Percentiles rank a stretch among this genome's conserved stretches.
Evolutionary conservation across 257 asterid species (phyloP).

Genomic region (Cordia subcordata): DNA sequence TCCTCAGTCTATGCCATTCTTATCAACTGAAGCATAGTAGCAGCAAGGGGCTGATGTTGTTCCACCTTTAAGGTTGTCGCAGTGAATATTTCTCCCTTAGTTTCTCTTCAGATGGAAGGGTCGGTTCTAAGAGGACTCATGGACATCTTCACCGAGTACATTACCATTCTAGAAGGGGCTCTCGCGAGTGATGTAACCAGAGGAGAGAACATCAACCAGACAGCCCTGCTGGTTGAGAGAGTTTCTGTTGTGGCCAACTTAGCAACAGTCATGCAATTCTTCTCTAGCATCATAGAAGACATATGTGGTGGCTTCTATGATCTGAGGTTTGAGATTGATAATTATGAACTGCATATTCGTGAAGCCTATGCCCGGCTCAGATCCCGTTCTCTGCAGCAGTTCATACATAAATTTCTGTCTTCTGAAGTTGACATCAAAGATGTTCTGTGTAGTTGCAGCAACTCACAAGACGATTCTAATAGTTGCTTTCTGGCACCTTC

Average conservation of each 20-base stretch:
- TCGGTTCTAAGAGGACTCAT: slow-evolving; percentile 47
- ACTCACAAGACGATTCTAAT: slow-evolving; percentile 30
- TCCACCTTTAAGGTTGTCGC: slow-evolving; percentile 29
- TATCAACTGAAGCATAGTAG: not conserved
- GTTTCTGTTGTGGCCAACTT: slow-evolving; percentile 52
- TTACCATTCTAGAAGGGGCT: slow-evolving; percentile 41
- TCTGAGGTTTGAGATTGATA: slow-evolving; percentile 45
- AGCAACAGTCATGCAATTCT: slow-evolving; percentile 39
- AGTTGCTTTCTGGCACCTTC: slow-evolving; percentile 40
- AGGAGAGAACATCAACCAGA: slow-evolving; percentile 26
- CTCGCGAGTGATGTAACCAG: slow-evolving; percentile 26
- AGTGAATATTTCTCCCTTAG: slow-evolving; percentile 46
- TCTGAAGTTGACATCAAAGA: slow-evolving; percentile 30
- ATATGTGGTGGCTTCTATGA: slow-evolving; percentile 33
- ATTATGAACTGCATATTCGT: slow-evolving; percentile 24
- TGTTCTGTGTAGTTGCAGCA: slow-evolving; percentile 22
- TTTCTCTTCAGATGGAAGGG: slow-evolving; percentile 55
- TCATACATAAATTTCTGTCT: slow-evolving; percentile 38
- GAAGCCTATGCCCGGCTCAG: slow-evolving; percentile 34
- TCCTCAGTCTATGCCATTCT: not conserved
- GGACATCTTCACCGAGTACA: slow-evolving; percentile 46
- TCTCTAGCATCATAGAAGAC: slow-evolving; percentile 34
- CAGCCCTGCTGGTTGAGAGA: slow-evolving; percentile 41
- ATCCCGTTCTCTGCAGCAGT: slow-evolving; percentile 42
- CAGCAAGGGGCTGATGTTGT: not conserved